A percentile compares a stretch with the other conserved stretches of the same genome.
phyloP scores from a whole-genome alignment of 2,329 filamentous ascomycete species.

The Aspergillus sp. region DNA sequence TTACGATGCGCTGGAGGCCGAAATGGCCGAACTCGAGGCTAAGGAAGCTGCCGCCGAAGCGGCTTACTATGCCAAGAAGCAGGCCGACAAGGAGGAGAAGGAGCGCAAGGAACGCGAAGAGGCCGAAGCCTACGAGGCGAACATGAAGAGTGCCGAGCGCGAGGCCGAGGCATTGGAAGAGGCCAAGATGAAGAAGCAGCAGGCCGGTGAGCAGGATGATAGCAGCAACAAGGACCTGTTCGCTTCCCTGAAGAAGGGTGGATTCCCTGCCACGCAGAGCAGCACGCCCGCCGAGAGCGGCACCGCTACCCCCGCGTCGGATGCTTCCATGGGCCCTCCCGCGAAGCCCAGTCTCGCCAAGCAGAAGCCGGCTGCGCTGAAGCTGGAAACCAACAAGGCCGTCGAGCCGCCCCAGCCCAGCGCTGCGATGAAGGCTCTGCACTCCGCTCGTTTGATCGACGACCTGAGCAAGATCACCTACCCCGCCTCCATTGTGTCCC shows the following conservation, averaged over 20 bases:
- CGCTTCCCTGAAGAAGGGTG: slow-evolving; percentile 45
- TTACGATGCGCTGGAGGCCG: slow-evolving; percentile 47
- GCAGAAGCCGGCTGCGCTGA: slow-evolving; percentile 83
- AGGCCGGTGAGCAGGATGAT: slow-evolving; percentile 32
- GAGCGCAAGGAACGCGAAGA: slow-evolving; percentile 49
- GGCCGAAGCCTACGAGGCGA: slow-evolving; percentile 43
- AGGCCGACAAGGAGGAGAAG: slow-evolving; percentile 65
- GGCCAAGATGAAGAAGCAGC: slow-evolving; percentile 43
- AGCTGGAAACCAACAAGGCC: slow-evolving; percentile 80
- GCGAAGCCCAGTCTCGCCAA: slow-evolving; percentile 62
- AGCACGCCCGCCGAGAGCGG: slow-evolving; percentile 47
- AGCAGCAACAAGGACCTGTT: slow-evolving; percentile 41
- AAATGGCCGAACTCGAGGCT: slow-evolving; percentile 48
- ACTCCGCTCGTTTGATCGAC: slow-evolving; percentile 84
- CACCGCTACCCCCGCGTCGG: slow-evolving; percentile 47
- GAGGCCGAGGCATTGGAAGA: slow-evolving; percentile 50
- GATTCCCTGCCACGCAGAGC: slow-evolving; percentile 33
- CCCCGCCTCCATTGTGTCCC: slow-evolving; percentile 78
- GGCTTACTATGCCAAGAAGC: slow-evolving; percentile 67
- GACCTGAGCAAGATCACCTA: slow-evolving; percentile 78
- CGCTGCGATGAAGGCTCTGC: slow-evolving; percentile 87
- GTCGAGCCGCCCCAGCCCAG: slow-evolving; percentile 91
- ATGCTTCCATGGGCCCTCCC: slow-evolving; percentile 48
- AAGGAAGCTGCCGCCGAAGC: slow-evolving; percentile 47
- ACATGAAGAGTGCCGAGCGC: slow-evolving; percentile 49